Base-by-base conservation (phyloP, 192 early-diverging fungal genomes). In the Backusella luteola region DNA sequence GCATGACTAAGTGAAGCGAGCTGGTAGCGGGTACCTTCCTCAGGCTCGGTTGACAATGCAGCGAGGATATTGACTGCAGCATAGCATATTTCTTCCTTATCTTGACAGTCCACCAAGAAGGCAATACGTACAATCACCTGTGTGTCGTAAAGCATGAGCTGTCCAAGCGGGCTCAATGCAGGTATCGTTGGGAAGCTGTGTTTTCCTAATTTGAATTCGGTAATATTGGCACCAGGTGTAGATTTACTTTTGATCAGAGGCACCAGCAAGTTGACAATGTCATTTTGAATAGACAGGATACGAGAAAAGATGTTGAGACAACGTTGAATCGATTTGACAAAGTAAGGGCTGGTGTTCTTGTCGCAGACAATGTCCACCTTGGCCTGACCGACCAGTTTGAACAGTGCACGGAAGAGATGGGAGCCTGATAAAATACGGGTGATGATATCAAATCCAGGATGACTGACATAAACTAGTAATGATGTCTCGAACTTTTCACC, bases 361-460 rank as follows among this genome's bases (percentile, higher is more conserved):
- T 49, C 42, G 15, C 41, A 32, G 15, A 49, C 38, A 12, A 17
- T 34, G 15, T 72, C 88, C 81, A 63, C 56, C 11, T 29, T 63
- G 56, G 56, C 56, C 12, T 63, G 56, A 19, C 74, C 77, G n/a
- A 94, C 77, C 21, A 96, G 81, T 26, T 89, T 81, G 81, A 98
- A 92, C 6, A 99, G 76, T 35, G 85, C 83, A 23, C 87, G 85
- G 29, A 90, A 84, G 19, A 96, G 87, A 56, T 87, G 84, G n/a
- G 91, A 90, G 9, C 91, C 91, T 1, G 89, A 91, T n/a, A 99
- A 79, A 3, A 98, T 76, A 15, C 93, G 86, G 34, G 91, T 87
- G 52, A 93, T 77, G 34, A 99, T 83, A 69, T 95, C 92, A 75
- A 93, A 99, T 5, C 94, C 97, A 0, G 97, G 96, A 42, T 98